A percentile compares a stretch with the other conserved stretches of the same genome.
These are phyloP conservation scores for Curvularia sp. DNA, from an alignment of 2,329 filamentous ascomycete species.

Conservation along the genomic window DNA sequence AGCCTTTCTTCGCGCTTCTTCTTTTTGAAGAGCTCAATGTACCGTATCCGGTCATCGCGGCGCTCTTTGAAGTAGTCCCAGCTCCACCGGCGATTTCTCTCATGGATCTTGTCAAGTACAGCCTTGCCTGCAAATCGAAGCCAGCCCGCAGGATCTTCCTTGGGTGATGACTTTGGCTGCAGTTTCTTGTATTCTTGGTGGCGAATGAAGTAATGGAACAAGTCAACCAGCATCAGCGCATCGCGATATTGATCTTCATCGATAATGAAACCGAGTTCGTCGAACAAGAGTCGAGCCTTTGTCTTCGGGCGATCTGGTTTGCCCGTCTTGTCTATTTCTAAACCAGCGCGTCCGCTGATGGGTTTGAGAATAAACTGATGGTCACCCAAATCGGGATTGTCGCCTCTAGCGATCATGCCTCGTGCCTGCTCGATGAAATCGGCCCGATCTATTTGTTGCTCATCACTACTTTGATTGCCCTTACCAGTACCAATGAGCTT, in stretches of 20 bases:
- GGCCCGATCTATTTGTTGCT: slow-evolving; percentile 70
- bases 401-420: slow-evolving; percentile 76
- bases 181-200: slow-evolving; percentile 96
- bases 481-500: slow-evolving; percentile 81
- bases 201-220: slow-evolving; percentile 97
- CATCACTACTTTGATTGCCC: slow-evolving; percentile 67
- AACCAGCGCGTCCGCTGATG: slow-evolving; percentile 91
- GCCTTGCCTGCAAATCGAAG: slow-evolving; percentile 88
- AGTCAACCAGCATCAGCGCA: slow-evolving; percentile 94
- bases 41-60: slow-evolving; percentile 84
- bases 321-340: slow-evolving; percentile 93
- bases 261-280: slow-evolving; percentile 96
- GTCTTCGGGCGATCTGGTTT: slow-evolving; percentile 79
- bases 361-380: slow-evolving; percentile 97
- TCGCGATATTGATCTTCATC: slow-evolving; percentile 98
- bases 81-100: slow-evolving; percentile 89
- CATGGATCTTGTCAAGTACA: slow-evolving; percentile 91
- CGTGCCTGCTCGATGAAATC: slow-evolving; percentile 80
- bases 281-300: slow-evolving; percentile 90
- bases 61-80: slow-evolving; percentile 96
- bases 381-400: slow-evolving; percentile 61
- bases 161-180: slow-evolving; percentile 83
- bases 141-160: slow-evolving; percentile 93
- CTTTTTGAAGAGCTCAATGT: slow-evolving; percentile 97
- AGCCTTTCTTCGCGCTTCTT: slow-evolving; percentile 74